Percentiles rank a stretch among this genome's conserved stretches.
Evolutionary conservation across 768 basidiomycete species (phyloP).

Genomic region (Mycena vitilis): DNA sequence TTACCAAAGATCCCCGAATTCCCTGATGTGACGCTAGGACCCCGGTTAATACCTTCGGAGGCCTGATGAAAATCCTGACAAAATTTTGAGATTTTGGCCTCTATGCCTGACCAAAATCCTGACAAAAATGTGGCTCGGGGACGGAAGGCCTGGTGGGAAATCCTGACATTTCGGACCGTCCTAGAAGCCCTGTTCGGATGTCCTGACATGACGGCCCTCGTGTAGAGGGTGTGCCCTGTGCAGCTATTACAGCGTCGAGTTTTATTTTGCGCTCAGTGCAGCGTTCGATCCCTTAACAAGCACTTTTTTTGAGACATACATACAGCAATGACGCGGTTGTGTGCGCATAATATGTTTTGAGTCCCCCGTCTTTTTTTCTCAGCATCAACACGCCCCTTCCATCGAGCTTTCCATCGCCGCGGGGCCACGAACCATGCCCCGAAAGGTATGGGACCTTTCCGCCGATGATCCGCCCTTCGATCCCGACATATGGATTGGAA

Average conservation of each 20-base stretch:
- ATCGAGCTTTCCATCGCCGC: too few species aligned
- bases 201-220: neutral
- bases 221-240: neutral
- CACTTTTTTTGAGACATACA: too few species aligned
- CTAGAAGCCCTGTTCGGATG: neutral
- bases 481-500: neutral
- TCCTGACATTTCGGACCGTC: neutral
- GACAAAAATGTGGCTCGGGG: neutral
- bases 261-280: neutral
- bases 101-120: constrained; percentile 5
- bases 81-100: constrained; percentile 7
- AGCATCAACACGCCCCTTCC: neutral
- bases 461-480: neutral
- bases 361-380: too few species aligned
- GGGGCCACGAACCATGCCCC: too few species aligned
- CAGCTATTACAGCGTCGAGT: too few species aligned
- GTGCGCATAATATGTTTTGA: too few species aligned
- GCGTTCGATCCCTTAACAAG: too few species aligned
- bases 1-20: too few species aligned
- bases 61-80: constrained; percentile 7
- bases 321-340: too few species aligned
- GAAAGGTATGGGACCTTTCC: neutral
- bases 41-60: neutral
- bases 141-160: neutral
- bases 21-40: too few species aligned